Evolutionary conservation across 2,329 filamentous ascomycete species (phyloP).

Genomic region (Cladosporium sp.): DNA sequence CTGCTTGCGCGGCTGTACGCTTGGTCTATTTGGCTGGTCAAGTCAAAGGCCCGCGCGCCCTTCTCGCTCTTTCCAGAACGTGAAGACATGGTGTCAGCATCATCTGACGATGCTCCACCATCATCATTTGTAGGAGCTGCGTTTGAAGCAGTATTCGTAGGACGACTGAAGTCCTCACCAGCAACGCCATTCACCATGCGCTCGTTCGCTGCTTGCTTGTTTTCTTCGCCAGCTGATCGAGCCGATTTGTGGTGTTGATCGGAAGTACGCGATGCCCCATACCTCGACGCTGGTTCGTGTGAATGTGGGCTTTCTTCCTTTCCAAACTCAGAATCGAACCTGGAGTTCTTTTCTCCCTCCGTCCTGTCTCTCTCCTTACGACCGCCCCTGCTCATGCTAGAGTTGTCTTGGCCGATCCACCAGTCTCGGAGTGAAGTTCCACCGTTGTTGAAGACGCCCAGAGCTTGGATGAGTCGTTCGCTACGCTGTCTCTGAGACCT

Average conservation of each 20-base stretch:
- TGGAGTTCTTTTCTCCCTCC: background rate
- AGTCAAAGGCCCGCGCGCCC: too few species aligned
- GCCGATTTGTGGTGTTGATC: background rate
- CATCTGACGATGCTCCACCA: too few species aligned
- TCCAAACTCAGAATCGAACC: constrained; percentile 19
- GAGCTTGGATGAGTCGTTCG: constrained; percentile 48
- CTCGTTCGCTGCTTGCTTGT: background rate
- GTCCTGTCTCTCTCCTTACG: background rate
- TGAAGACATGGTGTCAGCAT: too few species aligned
- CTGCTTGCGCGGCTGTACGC: constrained; percentile 44
- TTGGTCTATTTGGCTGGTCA: background rate
- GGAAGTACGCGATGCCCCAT: background rate
- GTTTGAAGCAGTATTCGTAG: too few species aligned
- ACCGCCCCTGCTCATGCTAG: constrained; percentile 2
- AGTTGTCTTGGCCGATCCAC: constrained; percentile 25
- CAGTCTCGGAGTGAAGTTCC: constrained; percentile 22
- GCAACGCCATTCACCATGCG: background rate
- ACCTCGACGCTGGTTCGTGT: background rate
- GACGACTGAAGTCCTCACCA: background rate
- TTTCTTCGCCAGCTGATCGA: background rate
- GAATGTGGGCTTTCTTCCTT: background rate
- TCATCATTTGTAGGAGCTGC: too few species aligned
- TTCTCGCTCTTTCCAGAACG: too few species aligned
- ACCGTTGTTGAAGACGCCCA: constrained; percentile 41
- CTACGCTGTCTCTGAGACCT: constrained; percentile 47